A percentile compares a stretch with the other conserved stretches of the same genome.
phyloP scores from a whole-genome alignment of 2,329 filamentous ascomycete species.

The Ophiocordyceps robertsii region DNA sequence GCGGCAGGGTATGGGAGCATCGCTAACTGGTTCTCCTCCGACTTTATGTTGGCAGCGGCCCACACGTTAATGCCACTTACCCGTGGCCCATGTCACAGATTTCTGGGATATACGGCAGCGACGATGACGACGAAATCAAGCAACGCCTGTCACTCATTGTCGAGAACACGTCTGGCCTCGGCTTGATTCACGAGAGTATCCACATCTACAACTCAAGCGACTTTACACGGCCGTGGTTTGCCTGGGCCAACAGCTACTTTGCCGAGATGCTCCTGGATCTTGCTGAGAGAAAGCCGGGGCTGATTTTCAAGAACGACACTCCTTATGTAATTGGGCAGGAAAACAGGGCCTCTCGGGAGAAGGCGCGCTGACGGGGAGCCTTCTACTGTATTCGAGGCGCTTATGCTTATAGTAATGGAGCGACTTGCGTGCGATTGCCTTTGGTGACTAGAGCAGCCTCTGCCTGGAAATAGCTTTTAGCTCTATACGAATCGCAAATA shows the following conservation, averaged over 20 bases:
- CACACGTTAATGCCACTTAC: slow-evolving; percentile 46
- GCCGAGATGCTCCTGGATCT: slow-evolving; percentile 49
- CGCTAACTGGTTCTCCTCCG: neutral
- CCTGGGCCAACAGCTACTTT: slow-evolving; percentile 29
- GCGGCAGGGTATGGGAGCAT: neutral
- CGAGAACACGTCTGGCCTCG: slow-evolving; percentile 24
- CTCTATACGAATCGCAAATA: too few relatives aligned
- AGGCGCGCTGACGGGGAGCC: neutral
- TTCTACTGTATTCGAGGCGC: too few relatives aligned
- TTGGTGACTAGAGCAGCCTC: too few relatives aligned
- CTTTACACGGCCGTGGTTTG: slow-evolving; percentile 33
- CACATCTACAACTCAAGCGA: slow-evolving; percentile 24
- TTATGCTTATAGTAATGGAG: too few relatives aligned
- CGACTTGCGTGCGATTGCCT: too few relatives aligned
- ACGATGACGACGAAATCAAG: slow-evolving; percentile 19
- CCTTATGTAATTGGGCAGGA: neutral
- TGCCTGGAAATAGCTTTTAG: too few relatives aligned
- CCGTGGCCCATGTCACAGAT: slow-evolving; percentile 45
- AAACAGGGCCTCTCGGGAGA: neutral
- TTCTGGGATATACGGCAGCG: slow-evolving; percentile 35
- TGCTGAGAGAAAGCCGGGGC: slow-evolving; percentile 66
- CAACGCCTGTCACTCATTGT: slow-evolving; percentile 23
- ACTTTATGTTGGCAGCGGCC: slow-evolving; percentile 29
- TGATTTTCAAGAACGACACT: slow-evolving; percentile 32
- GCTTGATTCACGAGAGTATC: slow-evolving; percentile 35